Conservation (phyloP, 306 rosid species). For the Citrullus amarus region DNA sequence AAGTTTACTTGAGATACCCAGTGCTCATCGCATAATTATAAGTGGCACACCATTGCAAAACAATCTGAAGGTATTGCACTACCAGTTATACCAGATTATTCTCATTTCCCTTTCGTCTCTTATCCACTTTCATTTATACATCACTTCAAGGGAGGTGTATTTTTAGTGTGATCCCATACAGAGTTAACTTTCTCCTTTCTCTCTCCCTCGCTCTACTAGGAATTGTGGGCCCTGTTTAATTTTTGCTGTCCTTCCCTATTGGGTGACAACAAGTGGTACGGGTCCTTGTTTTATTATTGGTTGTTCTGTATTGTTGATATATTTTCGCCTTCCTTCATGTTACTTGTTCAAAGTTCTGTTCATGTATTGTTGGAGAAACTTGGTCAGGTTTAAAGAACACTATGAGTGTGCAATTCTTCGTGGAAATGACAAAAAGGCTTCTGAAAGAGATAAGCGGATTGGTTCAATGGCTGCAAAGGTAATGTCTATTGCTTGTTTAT, state of each 20-base stretch:
- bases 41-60: slow-evolving; percentile 93
- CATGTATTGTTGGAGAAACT: slow-evolving; percentile 6
- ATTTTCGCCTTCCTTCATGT: slow-evolving; percentile 10
- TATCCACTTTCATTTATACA: background rate
- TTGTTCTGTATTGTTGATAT: background rate
- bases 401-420: slow-evolving; percentile 66
- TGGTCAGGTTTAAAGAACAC: slow-evolving; percentile 64
- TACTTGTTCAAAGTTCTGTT: slow-evolving; percentile 8
- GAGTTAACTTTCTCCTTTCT: background rate
- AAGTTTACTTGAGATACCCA: slow-evolving; percentile 82
- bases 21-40: slow-evolving; percentile 71
- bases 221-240: slow-evolving; percentile 87
- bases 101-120: background rate
- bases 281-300: background rate
- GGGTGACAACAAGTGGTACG: slow-evolving; percentile 71
- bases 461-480: slow-evolving; percentile 81
- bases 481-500: slow-evolving; percentile 13
- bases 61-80: slow-evolving; percentile 61
- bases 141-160: background rate
- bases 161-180: background rate
- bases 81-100: background rate
- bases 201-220: slow-evolving; percentile 33
- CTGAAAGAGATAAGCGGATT: slow-evolving; percentile 53
- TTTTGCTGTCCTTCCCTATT: slow-evolving; percentile 85
- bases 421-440: slow-evolving; percentile 78